Evolutionary conservation across 371 early-diverging fungal genomes (phyloP).

Genomic region (Quaeritorhiza haematococci): DNA sequence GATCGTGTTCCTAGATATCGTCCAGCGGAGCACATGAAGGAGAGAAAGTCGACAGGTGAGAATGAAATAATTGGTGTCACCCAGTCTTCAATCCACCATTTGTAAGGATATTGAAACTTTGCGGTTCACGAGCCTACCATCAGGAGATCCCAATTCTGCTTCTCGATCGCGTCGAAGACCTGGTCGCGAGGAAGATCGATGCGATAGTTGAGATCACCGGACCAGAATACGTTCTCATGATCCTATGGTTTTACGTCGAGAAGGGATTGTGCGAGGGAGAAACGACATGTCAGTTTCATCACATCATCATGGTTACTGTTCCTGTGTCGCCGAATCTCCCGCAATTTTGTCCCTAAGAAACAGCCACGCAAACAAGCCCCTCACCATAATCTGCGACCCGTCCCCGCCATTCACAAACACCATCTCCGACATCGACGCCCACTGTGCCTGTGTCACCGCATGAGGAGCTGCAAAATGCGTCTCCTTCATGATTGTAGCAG

Average conservation of each 20-base stretch:
- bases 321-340: neutral
- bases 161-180: slow-evolving; percentile 45
- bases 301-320: neutral
- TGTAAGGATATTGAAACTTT: neutral
- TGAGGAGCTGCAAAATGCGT: slow-evolving; percentile 36
- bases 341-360: neutral
- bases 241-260: slow-evolving; percentile 45
- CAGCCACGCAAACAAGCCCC: neutral
- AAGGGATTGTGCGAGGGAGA: no score
- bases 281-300: neutral
- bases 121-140: slow-evolving; percentile 12
- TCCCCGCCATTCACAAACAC: slow-evolving; percentile 55
- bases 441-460: slow-evolving; percentile 19
- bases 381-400: slow-evolving; percentile 53
- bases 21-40: neutral
- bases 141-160: slow-evolving; percentile 24
- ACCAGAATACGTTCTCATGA: slow-evolving; percentile 69
- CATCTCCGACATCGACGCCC: slow-evolving; percentile 26
- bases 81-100: neutral
- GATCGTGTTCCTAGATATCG: slow-evolving; percentile 53
- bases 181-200: slow-evolving; percentile 61
- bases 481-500: slow-evolving; percentile 62
- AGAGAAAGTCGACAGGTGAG: neutral
- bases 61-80: neutral
- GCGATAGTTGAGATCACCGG: slow-evolving; percentile 84